Evolutionary conservation across 805 yeast genomes (phyloP), one percentile per base, ranked within the genome.

Genomic region (Barnettozyma vustinii): DNA sequence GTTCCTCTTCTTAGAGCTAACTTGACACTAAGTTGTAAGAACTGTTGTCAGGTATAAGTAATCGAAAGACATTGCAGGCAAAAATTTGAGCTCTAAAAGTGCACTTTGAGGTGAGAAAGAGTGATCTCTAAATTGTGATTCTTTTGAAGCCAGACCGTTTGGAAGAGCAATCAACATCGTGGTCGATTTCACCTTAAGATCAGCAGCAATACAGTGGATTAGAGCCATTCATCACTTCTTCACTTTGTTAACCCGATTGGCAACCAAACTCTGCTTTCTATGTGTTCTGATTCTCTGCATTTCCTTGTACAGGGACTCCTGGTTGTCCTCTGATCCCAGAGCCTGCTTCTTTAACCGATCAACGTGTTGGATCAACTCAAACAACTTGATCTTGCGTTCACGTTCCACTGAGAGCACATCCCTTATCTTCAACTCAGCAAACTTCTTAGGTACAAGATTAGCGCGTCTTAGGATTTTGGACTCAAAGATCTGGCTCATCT

Each of bases 351-450:
- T 45, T 25, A 56, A 4, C 3, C 23, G 18, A 2, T 53, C 51
- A 7, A 61, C 56, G 37, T 60, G 59, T 8, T 47, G 48, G n/a
- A 60, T 52, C 42, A 61, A 42, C 42, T 55, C 54, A 39, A 56
- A 59, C 25, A 60, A 50, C 51, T 54, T 56, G 30, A 60, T 42
- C 49, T 58, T 56, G 40, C 60, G 63, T n/a, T 61, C 65, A 44
- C 62, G 49, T 37, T 61, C 65, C 0, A 61, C 56, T 0, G 53
- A 43, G 4, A 61, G 44, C 1, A 61, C 59, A 44, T 61, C 63
- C 26, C 52, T 51, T 27, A 61, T 56, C 36, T 45, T 40, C 9
- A 61, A 43, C 12, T 41, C 45, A 2, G 56, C 42, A 25, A 61
- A 60, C 47, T 53, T 59, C 51, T 60, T 60, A 6, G 65, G 65